Base-by-base conservation (phyloP, 129 eudicot species). In the Flaveria robusta region DNA sequence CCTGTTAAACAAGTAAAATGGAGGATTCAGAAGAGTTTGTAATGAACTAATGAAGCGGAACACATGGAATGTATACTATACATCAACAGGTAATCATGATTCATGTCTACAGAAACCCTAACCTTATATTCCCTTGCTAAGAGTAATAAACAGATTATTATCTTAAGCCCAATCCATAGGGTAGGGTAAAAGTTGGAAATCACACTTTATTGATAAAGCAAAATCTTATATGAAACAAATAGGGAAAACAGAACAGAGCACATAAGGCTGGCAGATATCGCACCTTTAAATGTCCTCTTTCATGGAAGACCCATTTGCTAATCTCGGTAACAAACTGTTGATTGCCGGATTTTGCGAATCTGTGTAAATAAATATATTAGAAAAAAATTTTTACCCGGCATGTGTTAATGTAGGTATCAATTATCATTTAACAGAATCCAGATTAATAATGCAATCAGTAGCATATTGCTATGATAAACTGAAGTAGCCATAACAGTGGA, bases 281-380 rank as follows among this genome's bases (percentile, higher is more conserved):
- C 71, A 94, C 99, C 94, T 90, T 93, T 24, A 93, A 88, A 77
- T 93, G 98, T 64, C 98, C 97, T 67, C 97, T 88, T 83, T 93
- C 98, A 79, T 90, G 98, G 87, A 93, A 93, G 67, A 93, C 88
- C 97, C 98, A 93, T 86, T 90, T 93, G 96, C 98, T 93, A 74
- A 88, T 76, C 87, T 93, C 96, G 71, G 97, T 87, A 27, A 76
- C 78, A 75, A 90, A 90, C 83, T 93, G 91, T 78, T 88, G 83
- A 49, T 93, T 93, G 15, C 98, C 97, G 76, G 92, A 88, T 87
- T 88, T 93, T 74, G 11, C 85, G 70, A 75, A 84, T 72, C 98
- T 88, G 89, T 72, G 20, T 47, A 74, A 42, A 9, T 39, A 37
- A 37, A 9, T 39, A 66, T 7, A 39, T 42, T 9, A 66, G 9